A percentile compares a stretch with the other conserved stretches of the same genome.
These are phyloP conservation scores for Fagopyrum tataricum DNA, from an alignment of 148 eudicot species.

Conservation along the genomic window DNA sequence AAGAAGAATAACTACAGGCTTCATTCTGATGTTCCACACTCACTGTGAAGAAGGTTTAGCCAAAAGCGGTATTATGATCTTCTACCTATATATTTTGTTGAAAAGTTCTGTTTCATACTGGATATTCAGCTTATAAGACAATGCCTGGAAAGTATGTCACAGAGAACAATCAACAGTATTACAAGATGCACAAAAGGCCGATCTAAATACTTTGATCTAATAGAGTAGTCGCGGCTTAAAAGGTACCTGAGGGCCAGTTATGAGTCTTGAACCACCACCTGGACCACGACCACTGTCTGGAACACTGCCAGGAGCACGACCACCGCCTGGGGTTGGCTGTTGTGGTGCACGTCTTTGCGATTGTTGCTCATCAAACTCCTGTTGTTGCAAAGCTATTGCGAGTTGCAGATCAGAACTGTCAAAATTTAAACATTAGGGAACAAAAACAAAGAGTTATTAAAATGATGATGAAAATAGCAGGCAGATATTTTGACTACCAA, in stretches of 20 bases:
- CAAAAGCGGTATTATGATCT: neutral
- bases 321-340: conserved; percentile 25
- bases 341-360: conserved; percentile 37
- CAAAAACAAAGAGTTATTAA: neutral
- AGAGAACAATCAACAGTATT: neutral
- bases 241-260: conserved; percentile 82
- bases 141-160: neutral
- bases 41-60: neutral
- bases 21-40: neutral
- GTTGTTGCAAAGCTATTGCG: conserved; percentile 90
- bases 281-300: neutral
- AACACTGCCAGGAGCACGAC: neutral
- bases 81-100: neutral
- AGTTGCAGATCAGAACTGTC: conserved; percentile 82
- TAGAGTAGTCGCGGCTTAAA: neutral
- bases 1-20: neutral
- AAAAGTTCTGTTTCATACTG: neutral
- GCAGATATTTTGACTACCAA: neutral
- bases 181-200: neutral
- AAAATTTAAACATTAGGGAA: neutral
- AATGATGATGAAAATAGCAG: neutral
- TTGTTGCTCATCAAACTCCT: conserved; percentile 73
- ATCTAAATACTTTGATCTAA: neutral
- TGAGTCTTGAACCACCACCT: conserved; percentile 38
- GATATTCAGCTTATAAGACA: neutral